Conservation (phyloP, 495 filamentous ascomycete genomes). For the Halenospora varia region DNA sequence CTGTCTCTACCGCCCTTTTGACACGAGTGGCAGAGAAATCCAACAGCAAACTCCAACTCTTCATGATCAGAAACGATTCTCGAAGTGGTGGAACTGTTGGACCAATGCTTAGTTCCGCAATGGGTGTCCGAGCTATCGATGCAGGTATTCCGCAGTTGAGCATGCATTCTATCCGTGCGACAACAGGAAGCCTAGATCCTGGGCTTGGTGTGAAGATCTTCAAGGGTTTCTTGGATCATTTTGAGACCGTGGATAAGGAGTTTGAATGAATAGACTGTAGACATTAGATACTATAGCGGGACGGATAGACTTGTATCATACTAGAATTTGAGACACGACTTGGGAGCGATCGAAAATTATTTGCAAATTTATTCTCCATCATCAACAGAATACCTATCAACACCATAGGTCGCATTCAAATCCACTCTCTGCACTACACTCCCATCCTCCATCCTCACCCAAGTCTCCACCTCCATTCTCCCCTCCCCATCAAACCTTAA, state of each 20-base stretch:
- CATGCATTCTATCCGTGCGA: slow-evolving; percentile 94
- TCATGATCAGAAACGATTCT: slow-evolving; percentile 91
- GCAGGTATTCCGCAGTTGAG: slow-evolving; percentile 88
- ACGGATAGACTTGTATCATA: too few relatives aligned
- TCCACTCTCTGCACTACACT: slow-evolving; percentile 50
- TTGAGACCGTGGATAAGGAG: slow-evolving; percentile 81
- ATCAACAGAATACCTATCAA: slow-evolving; percentile 47
- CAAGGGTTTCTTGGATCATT: slow-evolving; percentile 84
- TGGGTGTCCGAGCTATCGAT: slow-evolving; percentile 83
- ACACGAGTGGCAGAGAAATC: slow-evolving; percentile 67
- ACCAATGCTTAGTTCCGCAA: slow-evolving; percentile 76
- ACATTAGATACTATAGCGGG: too few relatives aligned
- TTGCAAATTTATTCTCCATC: slow-evolving; percentile 12
- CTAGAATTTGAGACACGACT: too few relatives aligned
- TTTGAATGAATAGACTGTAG: slow-evolving; percentile 61
- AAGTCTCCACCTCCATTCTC: slow-evolving; percentile 48
- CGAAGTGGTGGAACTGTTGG: slow-evolving; percentile 92
- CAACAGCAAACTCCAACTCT: slow-evolving; percentile 71
- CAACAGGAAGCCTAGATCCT: slow-evolving; percentile 80
- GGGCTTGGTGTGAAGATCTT: slow-evolving; percentile 86
- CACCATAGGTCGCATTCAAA: slow-evolving; percentile 65
- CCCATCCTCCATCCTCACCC: slow-evolving; percentile 62
- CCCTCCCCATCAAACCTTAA: slow-evolving; percentile 38
- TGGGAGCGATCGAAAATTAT: not conserved
- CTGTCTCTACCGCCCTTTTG: slow-evolving; percentile 72